Base-by-base conservation (phyloP, 2,329 filamentous ascomycete genomes). In the Aspergillus neotritici region DNA sequence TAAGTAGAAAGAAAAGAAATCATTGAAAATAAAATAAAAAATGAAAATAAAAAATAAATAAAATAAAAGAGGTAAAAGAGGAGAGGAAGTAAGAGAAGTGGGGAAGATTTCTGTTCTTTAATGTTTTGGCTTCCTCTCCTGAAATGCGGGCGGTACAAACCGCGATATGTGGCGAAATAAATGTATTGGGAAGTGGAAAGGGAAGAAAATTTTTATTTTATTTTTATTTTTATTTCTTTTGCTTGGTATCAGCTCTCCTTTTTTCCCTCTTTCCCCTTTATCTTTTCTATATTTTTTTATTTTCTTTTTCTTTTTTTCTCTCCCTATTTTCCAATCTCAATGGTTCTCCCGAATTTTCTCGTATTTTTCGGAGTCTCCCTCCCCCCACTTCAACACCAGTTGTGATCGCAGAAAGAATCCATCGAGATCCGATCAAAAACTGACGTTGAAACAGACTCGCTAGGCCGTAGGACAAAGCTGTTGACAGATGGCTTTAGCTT, bases 401-500 rank as follows among this genome's bases (percentile, higher is more conserved):
- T 43, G 46, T 53, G 47, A 8, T 8, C 21, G 21, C 21, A 25
- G 21, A 25, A 25, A 25, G 7, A 25, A 25, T 25, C 21, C 21
- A 35, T 16, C 17, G 15, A 44, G 13, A 31, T 32, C 14, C 37
- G 13, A 31, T 32, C 14, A 34, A 38, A 34, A 44, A 25, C 37
- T 50, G 46, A 54, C 34, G 52, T 55, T 39, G 31, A 54, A 52
- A 52, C 34, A 46, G 43, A 51, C 35, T 44, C 47, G 41, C 30
- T 48, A 25, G 21, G 21, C 21, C 21, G 44, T 49, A 55, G 49
- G 48, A 35, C 28, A 31, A 37, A 43, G 33, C 41, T 43, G 32
- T 37, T 51, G 46, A 43, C 49, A 45, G 40, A 41, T 43, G 43
- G 48, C 54, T 54, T 50, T 50, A 55, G 53, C 53, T 52, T 52